Evolutionary conservation across 1,284 basidiomycete species (phyloP).

Genomic region (Ceratobasidium papillatum): DNA sequence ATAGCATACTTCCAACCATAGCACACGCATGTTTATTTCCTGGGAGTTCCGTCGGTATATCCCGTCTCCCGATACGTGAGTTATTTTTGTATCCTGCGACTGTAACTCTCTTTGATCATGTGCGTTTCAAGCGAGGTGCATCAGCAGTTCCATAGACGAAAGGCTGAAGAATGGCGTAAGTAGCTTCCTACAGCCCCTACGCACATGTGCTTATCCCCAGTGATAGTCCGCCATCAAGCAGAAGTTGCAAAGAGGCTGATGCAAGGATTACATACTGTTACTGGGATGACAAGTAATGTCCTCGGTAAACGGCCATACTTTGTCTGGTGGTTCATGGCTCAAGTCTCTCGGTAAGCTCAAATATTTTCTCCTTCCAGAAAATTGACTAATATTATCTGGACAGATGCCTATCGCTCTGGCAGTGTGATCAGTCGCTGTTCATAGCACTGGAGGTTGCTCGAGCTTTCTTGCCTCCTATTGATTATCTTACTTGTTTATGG

Average conservation of each 20-base stretch:
- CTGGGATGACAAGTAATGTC: conserved; percentile 64
- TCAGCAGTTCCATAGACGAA: conserved; percentile 65
- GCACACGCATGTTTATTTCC: conserved; percentile 73
- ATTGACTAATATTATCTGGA: conserved; percentile 39
- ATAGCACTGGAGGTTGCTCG: conserved; percentile 72
- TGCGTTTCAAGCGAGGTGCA: conserved; percentile 57
- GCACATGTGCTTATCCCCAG: background rate
- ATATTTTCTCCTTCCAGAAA: background rate
- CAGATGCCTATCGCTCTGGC: conserved; percentile 69
- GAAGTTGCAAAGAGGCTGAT: conserved; percentile 67
- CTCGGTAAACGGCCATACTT: conserved; percentile 70
- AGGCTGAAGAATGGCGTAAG: conserved; percentile 79
- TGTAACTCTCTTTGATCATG: background rate
- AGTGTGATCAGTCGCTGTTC: conserved; percentile 65
- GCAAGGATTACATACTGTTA: conserved; percentile 67
- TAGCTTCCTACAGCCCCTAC: conserved; percentile 43
- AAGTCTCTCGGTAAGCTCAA: conserved; percentile 65
- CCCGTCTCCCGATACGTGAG: conserved; percentile 67
- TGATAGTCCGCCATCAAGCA: conserved; percentile 69
- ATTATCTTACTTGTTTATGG: conserved; percentile 72
- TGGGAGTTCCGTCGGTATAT: conserved; percentile 72
- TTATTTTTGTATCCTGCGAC: conserved; percentile 43
- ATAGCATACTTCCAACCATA: conserved; percentile 49
- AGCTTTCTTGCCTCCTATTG: conserved; percentile 66
- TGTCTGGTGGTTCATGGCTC: conserved; percentile 80